phyloP scores from a whole-genome alignment of 768 basidiomycete species.

The Russula vinacea region DNA sequence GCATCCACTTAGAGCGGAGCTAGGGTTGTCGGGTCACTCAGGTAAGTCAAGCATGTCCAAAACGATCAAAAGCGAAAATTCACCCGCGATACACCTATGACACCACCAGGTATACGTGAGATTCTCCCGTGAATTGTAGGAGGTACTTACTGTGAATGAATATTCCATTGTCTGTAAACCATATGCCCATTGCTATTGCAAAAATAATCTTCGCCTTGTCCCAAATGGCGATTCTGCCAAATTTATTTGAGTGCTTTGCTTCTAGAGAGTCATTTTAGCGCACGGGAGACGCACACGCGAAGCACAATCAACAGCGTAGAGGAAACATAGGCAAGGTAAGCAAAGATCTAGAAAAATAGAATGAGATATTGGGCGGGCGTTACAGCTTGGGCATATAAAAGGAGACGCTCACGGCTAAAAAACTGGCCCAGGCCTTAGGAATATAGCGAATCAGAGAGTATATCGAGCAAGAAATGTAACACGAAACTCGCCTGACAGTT shows the following conservation, averaged over 20 bases:
- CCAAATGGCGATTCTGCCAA: slow-evolving; percentile 10
- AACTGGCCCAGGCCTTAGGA: too few relatives aligned
- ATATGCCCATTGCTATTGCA: background rate
- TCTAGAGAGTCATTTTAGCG: background rate
- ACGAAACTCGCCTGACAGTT: too few relatives aligned
- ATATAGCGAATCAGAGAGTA: background rate
- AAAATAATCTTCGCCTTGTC: background rate
- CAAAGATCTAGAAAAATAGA: background rate
- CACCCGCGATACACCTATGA: background rate
- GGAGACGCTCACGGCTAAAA: background rate
- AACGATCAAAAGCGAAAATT: too few relatives aligned
- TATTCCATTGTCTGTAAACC: background rate
- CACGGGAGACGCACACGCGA: background rate
- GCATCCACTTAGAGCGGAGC: background rate
- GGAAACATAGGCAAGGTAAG: background rate
- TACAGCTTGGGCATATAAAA: background rate
- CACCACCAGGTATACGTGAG: too few relatives aligned
- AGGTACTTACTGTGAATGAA: background rate
- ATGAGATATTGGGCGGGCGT: too few relatives aligned
- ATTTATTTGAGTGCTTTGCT: background rate
- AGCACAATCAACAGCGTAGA: slow-evolving; percentile 9
- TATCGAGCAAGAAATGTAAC: too few relatives aligned
- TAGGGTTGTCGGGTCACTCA: too few relatives aligned
- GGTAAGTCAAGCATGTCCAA: background rate
- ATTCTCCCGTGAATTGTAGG: background rate